phyloP scores from a whole-genome alignment of 257 asterid genomes.

The Marsdenia floribunda region DNA sequence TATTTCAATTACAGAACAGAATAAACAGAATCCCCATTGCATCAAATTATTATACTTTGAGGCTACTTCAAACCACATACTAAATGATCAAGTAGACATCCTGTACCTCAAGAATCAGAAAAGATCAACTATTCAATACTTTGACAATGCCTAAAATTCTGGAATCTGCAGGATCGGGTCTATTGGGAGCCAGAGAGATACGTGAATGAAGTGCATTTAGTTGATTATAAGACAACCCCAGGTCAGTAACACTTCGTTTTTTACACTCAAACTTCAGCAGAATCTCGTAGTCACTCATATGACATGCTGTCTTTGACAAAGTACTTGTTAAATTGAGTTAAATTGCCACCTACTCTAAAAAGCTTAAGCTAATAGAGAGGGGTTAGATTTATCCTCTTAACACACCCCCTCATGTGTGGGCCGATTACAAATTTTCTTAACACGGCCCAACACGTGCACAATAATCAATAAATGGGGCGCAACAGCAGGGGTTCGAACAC shows the following conservation, averaged over 20 bases:
- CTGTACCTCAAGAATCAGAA: background rate
- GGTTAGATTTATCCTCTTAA: no score
- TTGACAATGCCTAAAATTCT: background rate
- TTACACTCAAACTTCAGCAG: background rate
- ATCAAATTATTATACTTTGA: background rate
- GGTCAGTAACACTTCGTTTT: background rate
- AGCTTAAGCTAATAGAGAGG: no score
- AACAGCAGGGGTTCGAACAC: no score
- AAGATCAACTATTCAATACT: background rate
- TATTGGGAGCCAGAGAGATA: background rate
- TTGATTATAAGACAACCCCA: background rate
- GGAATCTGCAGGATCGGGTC: background rate
- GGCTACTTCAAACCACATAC: background rate
- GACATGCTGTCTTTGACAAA: background rate
- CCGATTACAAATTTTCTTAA: no score
- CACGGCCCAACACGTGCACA: no score
- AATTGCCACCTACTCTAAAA: background rate
- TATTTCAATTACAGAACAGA: background rate
- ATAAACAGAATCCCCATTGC: background rate
- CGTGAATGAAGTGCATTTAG: background rate
- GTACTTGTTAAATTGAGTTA: no score
- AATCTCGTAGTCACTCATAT: background rate
- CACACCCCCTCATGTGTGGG: no score
- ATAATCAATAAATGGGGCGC: no score
- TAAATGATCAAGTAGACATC: background rate